Evolutionary conservation across 768 basidiomycete species (phyloP), one percentile per base, ranked within the genome.

Genomic region (Tricholoma bakamatsutake): DNA sequence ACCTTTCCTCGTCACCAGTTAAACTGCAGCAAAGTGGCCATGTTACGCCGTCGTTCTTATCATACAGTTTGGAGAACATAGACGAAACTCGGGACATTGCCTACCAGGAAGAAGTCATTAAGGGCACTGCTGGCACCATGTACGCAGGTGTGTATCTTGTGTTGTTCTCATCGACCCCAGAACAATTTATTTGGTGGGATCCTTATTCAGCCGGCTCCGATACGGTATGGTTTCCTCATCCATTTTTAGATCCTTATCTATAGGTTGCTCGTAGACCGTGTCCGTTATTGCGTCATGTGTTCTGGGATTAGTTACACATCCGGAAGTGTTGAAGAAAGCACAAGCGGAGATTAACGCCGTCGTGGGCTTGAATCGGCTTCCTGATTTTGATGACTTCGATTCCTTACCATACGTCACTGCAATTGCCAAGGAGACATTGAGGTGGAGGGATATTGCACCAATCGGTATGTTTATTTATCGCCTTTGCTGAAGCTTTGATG

Each of bases 331-430:
- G 33, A 50, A 30, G 8, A 64, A 61, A 11, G 72, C 67, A 7
- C 73, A 72, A 27, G 57, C 58, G 1, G 71, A 73, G 35, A 60
- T 75, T 6, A 69, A 73, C 46, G 39, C 45, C 4, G 64, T 72
- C 7, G 55, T 75, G 6, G 69, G 67, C 4, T 42, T 27, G 12
- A 57, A 57, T 27, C 63, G 3, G 21, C 21, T 24, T 24, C 21
- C 21, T 24, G 21, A 24, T 24, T 24, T 24, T 24, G 21, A 24
- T 24, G 21, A 24, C 21, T 24, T 24, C 21, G 21, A 24, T 24
- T 24, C 2, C 3, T 3, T 24, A 24, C 21, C 21, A 3, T 24
- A 24, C 21, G 3, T 24, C 3, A 24, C 21, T 24, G 21, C 21
- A 24, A 24, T 75, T 1, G 13, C 70, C 2, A 65, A 64, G 28